These are phyloP conservation scores for Penicillium herquei DNA, from an alignment of 495 filamentous ascomycete genomes.

Conservation along the genomic window DNA sequence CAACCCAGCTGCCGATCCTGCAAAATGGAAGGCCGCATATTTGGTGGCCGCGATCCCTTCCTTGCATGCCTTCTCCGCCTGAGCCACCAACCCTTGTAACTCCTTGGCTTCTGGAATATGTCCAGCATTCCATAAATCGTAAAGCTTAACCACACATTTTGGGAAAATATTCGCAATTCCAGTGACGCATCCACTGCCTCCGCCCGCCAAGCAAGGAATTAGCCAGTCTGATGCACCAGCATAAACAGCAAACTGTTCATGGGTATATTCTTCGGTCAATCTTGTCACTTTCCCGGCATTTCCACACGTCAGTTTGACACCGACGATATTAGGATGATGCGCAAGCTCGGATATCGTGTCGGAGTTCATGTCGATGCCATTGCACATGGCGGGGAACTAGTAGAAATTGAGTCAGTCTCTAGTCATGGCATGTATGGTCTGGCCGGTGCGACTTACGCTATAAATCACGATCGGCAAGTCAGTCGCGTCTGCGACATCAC, in stretches of 20 bases:
- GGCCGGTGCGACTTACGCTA: slow-evolving; percentile 25
- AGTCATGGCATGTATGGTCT: background rate
- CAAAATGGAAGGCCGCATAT: slow-evolving; percentile 49
- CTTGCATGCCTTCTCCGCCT: slow-evolving; percentile 79
- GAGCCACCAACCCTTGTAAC: slow-evolving; percentile 69
- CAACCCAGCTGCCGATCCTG: slow-evolving; percentile 20
- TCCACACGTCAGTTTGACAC: slow-evolving; percentile 66
- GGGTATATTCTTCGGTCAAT: slow-evolving; percentile 46
- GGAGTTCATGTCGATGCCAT: slow-evolving; percentile 62
- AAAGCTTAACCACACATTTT: slow-evolving; percentile 57
- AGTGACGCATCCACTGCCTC: slow-evolving; percentile 60
- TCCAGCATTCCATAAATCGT: slow-evolving; percentile 61
- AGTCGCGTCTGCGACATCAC: slow-evolving; percentile 48
- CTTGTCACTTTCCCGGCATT: slow-evolving; percentile 59
- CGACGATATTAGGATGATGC: slow-evolving; percentile 52
- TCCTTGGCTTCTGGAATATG: slow-evolving; percentile 61
- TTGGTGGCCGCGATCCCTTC: slow-evolving; percentile 67
- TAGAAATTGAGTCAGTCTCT: background rate
- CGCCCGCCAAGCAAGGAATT: slow-evolving; percentile 48
- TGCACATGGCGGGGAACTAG: slow-evolving; percentile 65
- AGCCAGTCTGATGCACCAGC: slow-evolving; percentile 66
- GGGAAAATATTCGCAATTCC: slow-evolving; percentile 67
- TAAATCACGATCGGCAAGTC: slow-evolving; percentile 60
- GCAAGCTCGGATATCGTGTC: slow-evolving; percentile 51
- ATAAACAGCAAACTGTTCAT: slow-evolving; percentile 56